Conservation (phyloP, 345 rosid species). For the Salix udensis region DNA sequence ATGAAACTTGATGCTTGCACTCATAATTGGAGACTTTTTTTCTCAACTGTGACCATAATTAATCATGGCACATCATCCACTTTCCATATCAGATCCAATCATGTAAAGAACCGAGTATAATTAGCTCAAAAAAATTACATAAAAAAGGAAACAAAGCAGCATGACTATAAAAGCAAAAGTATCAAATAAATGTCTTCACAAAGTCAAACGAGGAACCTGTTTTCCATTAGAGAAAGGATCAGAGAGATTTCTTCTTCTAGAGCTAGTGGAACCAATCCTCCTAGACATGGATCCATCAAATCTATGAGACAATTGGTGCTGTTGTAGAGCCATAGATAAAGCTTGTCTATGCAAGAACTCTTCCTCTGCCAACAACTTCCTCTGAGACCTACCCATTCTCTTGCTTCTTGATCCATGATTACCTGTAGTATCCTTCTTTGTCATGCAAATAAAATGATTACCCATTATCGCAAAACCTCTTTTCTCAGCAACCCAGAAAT, state of each 20-base stretch:
- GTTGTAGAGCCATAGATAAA: constrained; percentile 89
- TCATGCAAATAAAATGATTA: constrained; percentile 65
- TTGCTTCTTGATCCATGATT: constrained; percentile 67
- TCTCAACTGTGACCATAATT: neutral
- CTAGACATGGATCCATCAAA: constrained; percentile 98
- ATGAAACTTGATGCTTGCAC: constrained; percentile 6
- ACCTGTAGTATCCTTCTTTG: constrained; percentile 56
- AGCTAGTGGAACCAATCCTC: constrained; percentile 75
- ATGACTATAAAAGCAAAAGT: neutral
- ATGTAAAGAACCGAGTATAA: neutral
- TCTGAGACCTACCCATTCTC: constrained; percentile 74
- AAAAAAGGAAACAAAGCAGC: neutral
- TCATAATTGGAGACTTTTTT: constrained; percentile 12
- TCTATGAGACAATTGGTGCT: constrained; percentile 84
- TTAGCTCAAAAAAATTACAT: neutral
- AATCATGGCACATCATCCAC: constrained; percentile 13
- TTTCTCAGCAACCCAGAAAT: neutral
- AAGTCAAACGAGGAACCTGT: constrained; percentile 41
- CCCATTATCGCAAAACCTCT: constrained; percentile 54
- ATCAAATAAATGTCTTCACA: neutral
- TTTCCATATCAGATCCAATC: constrained; percentile 32
- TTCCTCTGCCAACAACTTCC: constrained; percentile 78
- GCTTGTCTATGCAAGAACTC: constrained; percentile 89
- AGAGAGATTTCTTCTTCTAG: constrained; percentile 56
- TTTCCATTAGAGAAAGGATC: constrained; percentile 72